These are phyloP conservation scores for Elsinoe ampelina DNA, from an alignment of 2,329 filamentous ascomycete genomes.

Conservation along the genomic window DNA sequence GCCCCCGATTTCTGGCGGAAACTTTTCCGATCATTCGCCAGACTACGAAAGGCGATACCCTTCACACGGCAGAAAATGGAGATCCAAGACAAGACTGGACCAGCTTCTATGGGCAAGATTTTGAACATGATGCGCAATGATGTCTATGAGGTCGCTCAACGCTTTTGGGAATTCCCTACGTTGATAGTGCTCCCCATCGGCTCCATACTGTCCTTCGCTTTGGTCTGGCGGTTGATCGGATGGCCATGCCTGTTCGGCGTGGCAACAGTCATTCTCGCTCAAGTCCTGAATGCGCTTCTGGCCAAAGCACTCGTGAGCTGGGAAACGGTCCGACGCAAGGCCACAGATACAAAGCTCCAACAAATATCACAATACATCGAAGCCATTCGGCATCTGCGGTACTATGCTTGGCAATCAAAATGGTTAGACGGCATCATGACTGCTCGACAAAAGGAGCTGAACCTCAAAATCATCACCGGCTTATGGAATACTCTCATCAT, in stretches of 20 bases:
- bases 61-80: not conserved
- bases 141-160: slow-evolving; percentile 63
- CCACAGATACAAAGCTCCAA: slow-evolving; percentile 70
- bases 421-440: slow-evolving; percentile 64
- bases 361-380: slow-evolving; percentile 80
- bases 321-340: slow-evolving; percentile 60
- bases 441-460: slow-evolving; percentile 58
- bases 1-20: slow-evolving; percentile 12
- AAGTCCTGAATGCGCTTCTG: slow-evolving; percentile 59
- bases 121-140: slow-evolving; percentile 76
- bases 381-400: slow-evolving; percentile 68
- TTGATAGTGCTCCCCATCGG: slow-evolving; percentile 68
- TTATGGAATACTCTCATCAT: slow-evolving; percentile 55
- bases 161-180: slow-evolving; percentile 77
- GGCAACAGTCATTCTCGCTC: slow-evolving; percentile 55
- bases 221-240: slow-evolving; percentile 72
- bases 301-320: slow-evolving; percentile 57
- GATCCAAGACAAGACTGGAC: slow-evolving; percentile 35
- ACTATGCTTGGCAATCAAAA: slow-evolving; percentile 72
- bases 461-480: slow-evolving; percentile 53
- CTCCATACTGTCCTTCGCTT: slow-evolving; percentile 60
- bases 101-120: slow-evolving; percentile 82
- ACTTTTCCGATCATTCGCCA: not conserved
- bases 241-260: slow-evolving; percentile 70
- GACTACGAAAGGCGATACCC: not conserved